Base-by-base conservation (phyloP, 257 asterid species). In the Knoxia roxburghii region DNA sequence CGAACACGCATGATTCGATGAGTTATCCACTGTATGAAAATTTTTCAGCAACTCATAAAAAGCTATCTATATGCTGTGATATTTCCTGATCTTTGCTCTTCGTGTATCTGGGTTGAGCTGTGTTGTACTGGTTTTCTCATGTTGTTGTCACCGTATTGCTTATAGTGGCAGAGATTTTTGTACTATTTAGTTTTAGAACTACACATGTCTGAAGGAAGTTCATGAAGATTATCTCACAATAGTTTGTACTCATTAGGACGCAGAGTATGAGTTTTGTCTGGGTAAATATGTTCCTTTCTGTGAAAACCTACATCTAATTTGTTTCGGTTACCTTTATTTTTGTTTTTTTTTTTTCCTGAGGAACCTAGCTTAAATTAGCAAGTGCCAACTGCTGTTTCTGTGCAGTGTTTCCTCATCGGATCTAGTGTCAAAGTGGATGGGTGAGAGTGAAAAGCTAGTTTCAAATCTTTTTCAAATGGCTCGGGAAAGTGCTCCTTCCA, bases 381-480 rank as follows among this genome's bases (percentile, higher is more conserved):
- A 79, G 77, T 82, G 83, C 85, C 81, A 81, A 82, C 77, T 81
- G 81, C 77, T 87, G 57, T 75, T 80, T 67, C 74, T 68, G 74
- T 82, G 77, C 89, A 94, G 99, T 68, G 83, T 94, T 77, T 94
- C 97, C 17, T 94, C 99, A 41, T 94, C 99, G 30, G 99, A 94
- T 75, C 86, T 94, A 75, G 99, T 94, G 40, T 94, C 99, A n/a
- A 94, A 94, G 73, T 94, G 99, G 99, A 94, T 94, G 99, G 99
- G 99, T 61, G 99, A 94, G 80, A 94, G 99, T 85, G 99, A 94
- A 72, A 94, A 94, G 85, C 95, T 94, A 23, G 99, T 94, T 61
- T 90, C 99, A 46, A 94, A 88, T 75, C 96, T 94, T 69, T 90
- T 94, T 79, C 89, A 94, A 77, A 90, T 94, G 99, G 95, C 97